Base-by-base conservation (phyloP, 1,284 basidiomycete genomes). In the Boletus subluridellus region DNA sequence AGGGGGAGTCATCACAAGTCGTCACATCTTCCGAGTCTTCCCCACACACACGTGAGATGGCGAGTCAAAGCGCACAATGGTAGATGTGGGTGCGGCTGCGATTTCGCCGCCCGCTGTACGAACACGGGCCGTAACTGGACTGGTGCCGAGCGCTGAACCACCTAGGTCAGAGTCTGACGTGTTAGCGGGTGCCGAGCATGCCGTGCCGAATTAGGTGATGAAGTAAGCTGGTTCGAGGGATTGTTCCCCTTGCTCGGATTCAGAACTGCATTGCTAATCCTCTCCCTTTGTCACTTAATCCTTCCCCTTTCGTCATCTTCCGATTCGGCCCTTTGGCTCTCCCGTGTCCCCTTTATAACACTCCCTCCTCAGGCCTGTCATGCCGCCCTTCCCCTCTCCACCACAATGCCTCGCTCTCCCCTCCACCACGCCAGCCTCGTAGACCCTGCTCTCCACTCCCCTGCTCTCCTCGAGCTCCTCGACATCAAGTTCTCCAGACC, bases 401-500 rank as follows among this genome's bases (percentile, higher is more conserved):
- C 50, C 8, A 41, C 61, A 46, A 70, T 69, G 68, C 41, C 48
- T 1, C 60, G 53, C 52, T 77, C 76, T 2, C 73, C 80, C 8
- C 59, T 86, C 46, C 85, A 89, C 73, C 79, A 75, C 35, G 85
- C 85, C 3, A 82, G 79, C 65, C 84, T 87, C 66, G 81, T 89
- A 52, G 81, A 87, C 71, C 76, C 84, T 21, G 69, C 82, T 2
- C 66, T 74, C 2, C 87, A 89, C 70, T 82, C 83, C 2, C 81
- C 82, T 24, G 84, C 80, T 28, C 79, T 88, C 55, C 76, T 88
- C 54, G 78, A 86, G 67, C 81, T 90, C 58, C 74, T 89, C 66
- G 80, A 83, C 61, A 70, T 84, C 66, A 83, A 85, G 72, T 72
- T 89, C 58, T 77, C 81, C 57, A 76, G 78, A 50, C 74, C 79